Percentiles rank a stretch among this genome's conserved stretches.
These are phyloP conservation scores for Tetracladium setigerum DNA, from an alignment of 495 filamentous ascomycete genomes.

Conservation along the genomic window DNA sequence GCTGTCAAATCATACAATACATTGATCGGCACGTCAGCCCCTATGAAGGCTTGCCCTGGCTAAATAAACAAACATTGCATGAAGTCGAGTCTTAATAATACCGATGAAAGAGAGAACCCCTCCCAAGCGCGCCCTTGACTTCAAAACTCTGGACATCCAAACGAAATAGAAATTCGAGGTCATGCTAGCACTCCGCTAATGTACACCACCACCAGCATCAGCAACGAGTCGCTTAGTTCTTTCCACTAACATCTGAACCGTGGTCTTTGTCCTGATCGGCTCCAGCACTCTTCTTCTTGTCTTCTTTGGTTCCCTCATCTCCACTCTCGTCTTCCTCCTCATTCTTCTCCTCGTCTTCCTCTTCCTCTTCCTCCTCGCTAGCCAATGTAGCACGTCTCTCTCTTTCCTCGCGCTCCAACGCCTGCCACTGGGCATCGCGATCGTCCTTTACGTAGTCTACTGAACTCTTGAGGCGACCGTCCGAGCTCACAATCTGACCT, in stretches of 20 bases:
- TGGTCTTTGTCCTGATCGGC: conserved; percentile 13
- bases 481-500: conserved; percentile 65
- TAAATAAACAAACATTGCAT: too few species aligned
- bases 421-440: conserved; percentile 47
- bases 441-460: conserved; percentile 60
- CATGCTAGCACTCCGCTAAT: too few species aligned
- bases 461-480: conserved; percentile 32
- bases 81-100: too few species aligned
- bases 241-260: background rate
- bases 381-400: conserved; percentile 36
- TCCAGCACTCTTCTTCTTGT: conserved; percentile 23
- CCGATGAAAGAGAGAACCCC: too few species aligned
- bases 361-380: conserved; percentile 31
- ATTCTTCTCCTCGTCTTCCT: conserved; percentile 24
- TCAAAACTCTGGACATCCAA: too few species aligned
- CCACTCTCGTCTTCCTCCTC: conserved; percentile 24
- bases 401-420: conserved; percentile 51
- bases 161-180: too few species aligned
- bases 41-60: too few species aligned
- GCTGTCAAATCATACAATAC: too few species aligned
- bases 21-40: too few species aligned
- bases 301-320: conserved; percentile 26
- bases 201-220: too few species aligned
- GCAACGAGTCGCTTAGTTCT: conserved; percentile 1
- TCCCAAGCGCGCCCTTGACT: too few species aligned